These are phyloP conservation scores for Parasarocladium wereldwijsianum DNA, from an alignment of 2,329 filamentous ascomycete genomes.

Conservation along the genomic window DNA sequence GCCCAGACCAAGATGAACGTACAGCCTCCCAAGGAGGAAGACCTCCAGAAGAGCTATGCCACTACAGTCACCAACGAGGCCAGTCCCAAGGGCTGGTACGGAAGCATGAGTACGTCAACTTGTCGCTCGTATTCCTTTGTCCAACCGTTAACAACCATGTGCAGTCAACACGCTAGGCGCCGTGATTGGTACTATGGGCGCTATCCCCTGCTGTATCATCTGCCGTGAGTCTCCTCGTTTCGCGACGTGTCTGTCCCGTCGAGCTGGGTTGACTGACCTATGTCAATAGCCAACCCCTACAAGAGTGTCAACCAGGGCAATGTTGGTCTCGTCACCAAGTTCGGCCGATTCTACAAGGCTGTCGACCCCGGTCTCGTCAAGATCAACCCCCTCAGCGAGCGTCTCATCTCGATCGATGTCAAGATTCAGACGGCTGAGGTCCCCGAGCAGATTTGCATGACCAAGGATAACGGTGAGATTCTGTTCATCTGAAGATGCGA, in stretches of 20 bases:
- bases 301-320: slow-evolving; percentile 86
- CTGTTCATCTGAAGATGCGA: no score
- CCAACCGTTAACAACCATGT: not conserved
- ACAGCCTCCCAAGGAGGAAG: slow-evolving; percentile 65
- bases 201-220: slow-evolving; percentile 78
- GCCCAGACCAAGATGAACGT: slow-evolving; percentile 49
- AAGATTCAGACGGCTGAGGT: slow-evolving; percentile 99
- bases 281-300: slow-evolving; percentile 95
- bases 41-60: slow-evolving; percentile 75
- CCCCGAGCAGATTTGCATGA: slow-evolving; percentile 95
- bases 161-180: slow-evolving; percentile 59
- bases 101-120: slow-evolving; percentile 54
- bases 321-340: slow-evolving; percentile 90
- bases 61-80: slow-evolving; percentile 48
- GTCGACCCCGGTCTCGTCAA: slow-evolving; percentile 95
- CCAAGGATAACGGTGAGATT: slow-evolving; percentile 99
- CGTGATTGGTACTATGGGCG: slow-evolving; percentile 63
- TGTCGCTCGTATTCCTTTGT: not conserved
- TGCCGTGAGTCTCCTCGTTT: no score
- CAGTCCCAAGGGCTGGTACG: slow-evolving; percentile 75
- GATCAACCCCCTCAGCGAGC: slow-evolving; percentile 90
- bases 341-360: slow-evolving; percentile 85
- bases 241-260: no score
- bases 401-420: slow-evolving; percentile 83
- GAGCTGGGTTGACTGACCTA: no score